Base-by-base conservation (phyloP, 805 yeast genomes). In the Hanseniaspora thailandica region DNA sequence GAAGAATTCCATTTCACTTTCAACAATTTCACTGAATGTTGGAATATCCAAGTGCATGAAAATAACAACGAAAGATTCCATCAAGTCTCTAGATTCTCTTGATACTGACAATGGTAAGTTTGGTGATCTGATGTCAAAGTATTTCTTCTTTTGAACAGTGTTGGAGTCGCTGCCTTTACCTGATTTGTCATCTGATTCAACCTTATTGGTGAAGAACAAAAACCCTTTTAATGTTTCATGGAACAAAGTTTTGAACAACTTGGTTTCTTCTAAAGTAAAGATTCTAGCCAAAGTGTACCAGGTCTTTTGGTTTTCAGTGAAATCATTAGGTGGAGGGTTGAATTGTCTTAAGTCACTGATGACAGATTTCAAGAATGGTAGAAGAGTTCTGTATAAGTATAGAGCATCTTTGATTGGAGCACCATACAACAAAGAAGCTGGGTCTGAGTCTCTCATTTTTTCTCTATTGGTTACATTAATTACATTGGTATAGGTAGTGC, bases 21-120 rank as follows among this genome's bases (percentile, higher is more conserved):
- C 86, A 9, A 88, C 81, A 57, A 93, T 83, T 67, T 93, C 98
- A 64, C 86, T 89, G 67, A 94, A 94, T 0, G 97, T 85, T 0
- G 97, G 88, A 20, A 95, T 89, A 63, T 94, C 99, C 53, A 94
- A 77, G 63, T 87, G 95, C 59, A 88, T 86, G 67, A 87, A 93
- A 60, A 93, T 86, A 1, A 95, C 84, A 0, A 96, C 96, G 64
- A 93, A 80, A 3, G 88, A 82, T 63, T 94, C 98, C 96, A 93
- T 88, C 55, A 89, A 71, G 61, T 93, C 98, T 60, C 89, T 87
- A 55, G 89, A 96, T 62, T 90, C 97, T 60, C 87, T 88, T 0
- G 95, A 81, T 0, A 94, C 85, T 1, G 89, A 80, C 12, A 86
- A 84, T 4, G 96, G 95, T 36, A 86, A 68, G 55, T 83, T 83